These are phyloP conservation scores for Torulaspora pretoriensis DNA, from an alignment of 1,139 yeast species.

Conservation along the genomic window DNA sequence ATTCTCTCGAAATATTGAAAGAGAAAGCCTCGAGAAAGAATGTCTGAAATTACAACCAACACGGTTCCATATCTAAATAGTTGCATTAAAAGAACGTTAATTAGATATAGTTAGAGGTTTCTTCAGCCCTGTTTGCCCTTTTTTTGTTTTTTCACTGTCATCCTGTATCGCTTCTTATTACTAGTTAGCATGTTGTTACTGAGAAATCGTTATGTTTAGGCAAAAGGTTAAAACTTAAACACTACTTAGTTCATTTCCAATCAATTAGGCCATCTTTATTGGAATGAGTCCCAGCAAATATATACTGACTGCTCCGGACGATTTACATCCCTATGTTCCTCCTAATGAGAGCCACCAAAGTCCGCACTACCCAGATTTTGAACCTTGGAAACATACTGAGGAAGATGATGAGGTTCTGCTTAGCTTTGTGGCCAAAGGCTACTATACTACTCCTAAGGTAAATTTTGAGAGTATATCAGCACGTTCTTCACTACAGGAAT, in stretches of 20 bases:
- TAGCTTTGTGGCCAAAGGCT: constrained; percentile 55
- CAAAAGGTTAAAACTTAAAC: background rate
- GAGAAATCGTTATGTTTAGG: background rate
- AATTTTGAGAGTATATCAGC: constrained; percentile 56
- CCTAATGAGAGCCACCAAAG: constrained; percentile 7
- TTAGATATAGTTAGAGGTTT: too few species aligned
- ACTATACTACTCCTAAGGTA: constrained; percentile 51
- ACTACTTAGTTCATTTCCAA: background rate
- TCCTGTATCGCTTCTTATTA: too few species aligned
- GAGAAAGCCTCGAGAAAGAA: constrained; percentile 14
- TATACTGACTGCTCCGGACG: constrained; percentile 34
- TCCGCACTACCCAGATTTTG: constrained; percentile 62
- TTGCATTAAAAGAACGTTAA: too few species aligned
- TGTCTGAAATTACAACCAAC: background rate
- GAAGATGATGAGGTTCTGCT: constrained; percentile 51
- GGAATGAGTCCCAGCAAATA: constrained; percentile 34
- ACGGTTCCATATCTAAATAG: too few species aligned
- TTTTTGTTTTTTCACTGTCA: too few species aligned
- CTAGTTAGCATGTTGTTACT: background rate
- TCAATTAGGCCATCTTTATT: background rate
- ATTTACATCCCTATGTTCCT: constrained; percentile 31
- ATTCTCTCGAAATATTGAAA: constrained; percentile 44
- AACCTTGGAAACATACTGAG: constrained; percentile 68
- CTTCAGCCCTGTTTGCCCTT: too few species aligned
- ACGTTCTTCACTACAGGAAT: constrained; percentile 44